Evolutionary conservation across 2,329 filamentous ascomycete species (phyloP), one percentile per base, ranked within the genome.

Genomic region (Alternaria panax): DNA sequence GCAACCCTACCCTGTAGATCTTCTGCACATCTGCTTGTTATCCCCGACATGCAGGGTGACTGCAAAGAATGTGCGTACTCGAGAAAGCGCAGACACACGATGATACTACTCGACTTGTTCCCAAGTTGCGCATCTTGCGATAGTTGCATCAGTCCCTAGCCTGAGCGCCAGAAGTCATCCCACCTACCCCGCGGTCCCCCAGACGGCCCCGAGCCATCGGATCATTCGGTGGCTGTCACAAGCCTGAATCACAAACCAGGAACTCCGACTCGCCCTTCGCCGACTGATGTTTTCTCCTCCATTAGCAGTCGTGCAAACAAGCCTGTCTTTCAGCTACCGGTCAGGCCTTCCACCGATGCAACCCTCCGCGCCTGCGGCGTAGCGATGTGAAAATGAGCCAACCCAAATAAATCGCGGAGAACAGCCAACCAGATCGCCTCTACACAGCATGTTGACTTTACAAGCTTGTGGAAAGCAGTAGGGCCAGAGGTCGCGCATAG

Each of bases 131-230:
- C 36, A 28, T 27, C n/a, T 42, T 28, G 40, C 36, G 38, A 47
- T 24, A 36, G 40, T 36, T 28, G 38, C 41, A 34, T n/a, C 32
- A 32, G n/a, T 22, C 32, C 45, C 34, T 25, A 4, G 30, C 27
- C 18, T n/a, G n/a, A n/a, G n/a, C n/a, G n/a, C n/a, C n/a, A n/a
- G n/a, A n/a, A n/a, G 41, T 45, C 45, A 47, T 51, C 24, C 41
- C 54, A 46, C 43, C 54, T 61, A 61, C 67, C 68, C 67, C 68
- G 61, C 68, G 65, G 51, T 51, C 18, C 40, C 54, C 57, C 57
- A 40, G 43, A 41, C 61, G 54, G 60, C 41, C 62, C 62, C 60
- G 63, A 55, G 48, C 51, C 34, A 41, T 51, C 62, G 65, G 57
- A 56, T 64, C 51, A 46, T 46, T 48, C 53, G 52, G 60, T 47